Conservation (phyloP, 176 grass and related monocot species). For the Bolboschoenus planiculmis region DNA sequence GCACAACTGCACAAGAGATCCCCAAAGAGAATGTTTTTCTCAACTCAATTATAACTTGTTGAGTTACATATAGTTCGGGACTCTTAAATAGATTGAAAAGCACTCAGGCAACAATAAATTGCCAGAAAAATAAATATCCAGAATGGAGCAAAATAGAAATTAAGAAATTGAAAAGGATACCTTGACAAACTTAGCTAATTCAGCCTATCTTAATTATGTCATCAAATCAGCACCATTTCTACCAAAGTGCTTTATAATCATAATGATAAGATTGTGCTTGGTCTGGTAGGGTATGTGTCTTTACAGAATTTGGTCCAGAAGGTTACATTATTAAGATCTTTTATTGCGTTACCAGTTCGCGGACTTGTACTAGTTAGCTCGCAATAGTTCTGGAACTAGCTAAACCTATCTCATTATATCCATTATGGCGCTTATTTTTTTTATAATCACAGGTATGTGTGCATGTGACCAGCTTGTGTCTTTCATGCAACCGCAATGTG, state of each 20-base stretch:
- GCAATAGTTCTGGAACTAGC: background rate
- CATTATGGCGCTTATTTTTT: background rate
- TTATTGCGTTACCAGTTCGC: background rate
- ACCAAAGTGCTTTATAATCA: background rate
- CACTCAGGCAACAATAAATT: background rate
- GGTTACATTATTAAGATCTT: background rate
- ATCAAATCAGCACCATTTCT: background rate
- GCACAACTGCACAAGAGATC: background rate
- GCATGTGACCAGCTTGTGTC: conserved; percentile 46
- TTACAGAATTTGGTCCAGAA: background rate
- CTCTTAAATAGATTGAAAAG: background rate
- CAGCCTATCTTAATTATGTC: background rate
- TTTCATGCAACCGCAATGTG: conserved; percentile 54
- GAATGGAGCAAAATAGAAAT: background rate
- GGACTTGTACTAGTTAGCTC: background rate
- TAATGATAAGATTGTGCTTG: background rate
- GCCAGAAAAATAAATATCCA: background rate
- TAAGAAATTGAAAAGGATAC: background rate
- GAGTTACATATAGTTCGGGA: background rate
- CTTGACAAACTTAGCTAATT: background rate
- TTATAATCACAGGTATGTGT: conserved; percentile 32
- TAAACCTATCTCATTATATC: background rate
- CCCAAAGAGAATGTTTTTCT: background rate
- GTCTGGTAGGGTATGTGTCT: background rate
- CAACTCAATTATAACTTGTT: background rate